Base-by-base conservation (phyloP, 306 rosid genomes). In the Trifolium pratense region DNA sequence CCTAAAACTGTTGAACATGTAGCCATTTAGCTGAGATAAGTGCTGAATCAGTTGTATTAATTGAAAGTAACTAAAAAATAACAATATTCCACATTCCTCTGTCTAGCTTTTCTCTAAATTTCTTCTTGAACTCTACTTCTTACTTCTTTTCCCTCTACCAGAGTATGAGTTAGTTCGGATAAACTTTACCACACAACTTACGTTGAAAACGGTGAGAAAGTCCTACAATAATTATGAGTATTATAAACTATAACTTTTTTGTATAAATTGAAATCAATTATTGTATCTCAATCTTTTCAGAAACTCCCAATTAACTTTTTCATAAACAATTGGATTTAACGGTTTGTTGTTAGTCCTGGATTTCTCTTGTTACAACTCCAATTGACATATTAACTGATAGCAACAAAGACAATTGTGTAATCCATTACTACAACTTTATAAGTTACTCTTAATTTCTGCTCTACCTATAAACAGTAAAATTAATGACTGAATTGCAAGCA, bases 91-190 rank as follows among this genome's bases (percentile, higher is more conserved):
- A 14, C 29, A 6, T 20, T 62, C 63, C 20, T 9, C 64, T 32
- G 7, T 74, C 62, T 46, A 62, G 3, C 37, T 32, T 45, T 31
- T 61, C 29, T 20, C 14, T 14, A 13, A 51, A 74, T 5, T 60
- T 51, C 64, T 63, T 63, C 65, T 14, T 8, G 23, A 70, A 7
- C 56, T 51, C 72, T 75, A 52, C 62, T 73, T 61, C 23, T 21
- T 51, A 64, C 55, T 20, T 51, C 17, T 63, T 18, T 21, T 15
- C 67, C 67, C 25, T 32, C 25, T 9, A 61, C 21, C 25, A 58
- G 40, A 58, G 3, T 29, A 58, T 58, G 23, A 16, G 15, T 21
- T 17, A 61, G 25, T 9, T 32, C 15, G 2, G 29, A 36, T 62
- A 62, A 34, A 62, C 11, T 16, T n/a, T 32, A 25, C 3, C 68